Evolutionary conservation across 108 stramenopile genomes (phyloP), one percentile per base, ranked within the genome.

Genomic region (Nitzschia sp.): DNA sequence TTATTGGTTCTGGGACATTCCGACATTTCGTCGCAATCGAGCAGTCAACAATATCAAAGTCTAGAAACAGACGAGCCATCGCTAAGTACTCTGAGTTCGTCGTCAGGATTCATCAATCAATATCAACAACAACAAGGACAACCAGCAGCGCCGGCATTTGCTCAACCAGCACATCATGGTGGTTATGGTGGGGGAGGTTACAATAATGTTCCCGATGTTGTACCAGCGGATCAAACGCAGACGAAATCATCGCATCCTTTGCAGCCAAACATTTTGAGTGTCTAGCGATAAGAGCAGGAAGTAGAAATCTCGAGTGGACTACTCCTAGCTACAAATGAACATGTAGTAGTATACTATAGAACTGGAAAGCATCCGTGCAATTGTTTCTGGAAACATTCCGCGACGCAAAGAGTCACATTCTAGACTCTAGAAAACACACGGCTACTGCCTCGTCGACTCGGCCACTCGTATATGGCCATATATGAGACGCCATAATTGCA

Each of bases 1-100:
- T 56, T 66, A 27, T 28, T 81, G 29, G 64, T 59, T 19, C 27
- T 49, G 31, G 74, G 71, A 9, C 64, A 61, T 28, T 21, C 55
- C 28, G 75, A 81, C 47, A 59, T 74, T 23, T 55, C 64, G 5
- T 32, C 56, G 21, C 24, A 48, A 23, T 35, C 64, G 31, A 34
- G 55, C 54, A 34, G 6, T 18, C 59, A 58, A 46, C 54, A 59
- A 59, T 66, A 74, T 33, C 63, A 61, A 17, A 68, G 66, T 42
- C 51, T 68, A 24, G 66, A 42, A 24, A 56, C 51, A 13, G 18
- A 56, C n/a, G 33, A 36, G 3, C n/a, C 34, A 33, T 56, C 66
- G 2, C 8, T 25, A 19, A 24, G 48, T n/a, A 19, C 4, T 8
- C 4, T 2, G 4, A 3, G 9, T 17, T 0, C 27, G 51, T 21